phyloP scores from a whole-genome alignment of 2,329 filamentous ascomycete species.

The Pseudogymnoascus sp. region DNA sequence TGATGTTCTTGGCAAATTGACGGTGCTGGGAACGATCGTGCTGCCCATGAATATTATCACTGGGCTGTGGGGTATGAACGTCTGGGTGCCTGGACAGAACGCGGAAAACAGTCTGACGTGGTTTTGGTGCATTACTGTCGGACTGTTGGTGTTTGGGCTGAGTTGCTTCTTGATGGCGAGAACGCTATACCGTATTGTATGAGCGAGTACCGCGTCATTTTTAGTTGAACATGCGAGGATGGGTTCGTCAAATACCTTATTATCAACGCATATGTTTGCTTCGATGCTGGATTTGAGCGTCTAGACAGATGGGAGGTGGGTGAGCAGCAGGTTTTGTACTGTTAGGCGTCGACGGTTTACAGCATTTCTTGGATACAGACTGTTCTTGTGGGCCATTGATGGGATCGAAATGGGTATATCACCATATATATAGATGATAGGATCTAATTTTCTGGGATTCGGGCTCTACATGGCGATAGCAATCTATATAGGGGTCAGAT shows the following conservation, averaged over 20 bases:
- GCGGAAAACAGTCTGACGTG: conserved; percentile 65
- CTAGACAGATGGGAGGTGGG: not conserved
- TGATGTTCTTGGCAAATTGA: conserved; percentile 89
- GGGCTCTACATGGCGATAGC: not conserved
- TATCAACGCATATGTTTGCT: not conserved
- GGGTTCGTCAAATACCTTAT: not conserved
- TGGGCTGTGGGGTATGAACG: conserved; percentile 98
- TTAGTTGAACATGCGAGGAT: not conserved
- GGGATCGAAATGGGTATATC: not conserved
- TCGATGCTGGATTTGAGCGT: not conserved
- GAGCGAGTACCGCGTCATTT: not conserved
- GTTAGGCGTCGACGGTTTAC: not conserved
- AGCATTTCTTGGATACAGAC: not conserved
- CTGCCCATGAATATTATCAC: conserved; percentile 99
- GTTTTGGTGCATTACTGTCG: conserved; percentile 69
- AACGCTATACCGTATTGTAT: conserved; percentile 28
- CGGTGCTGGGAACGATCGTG: conserved; percentile 92
- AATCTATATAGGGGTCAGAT: not conserved
- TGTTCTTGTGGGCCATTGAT: not conserved
- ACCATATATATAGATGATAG: not conserved
- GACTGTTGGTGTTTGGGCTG: conserved; percentile 70
- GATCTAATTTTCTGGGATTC: not conserved
- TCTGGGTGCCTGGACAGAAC: conserved; percentile 88
- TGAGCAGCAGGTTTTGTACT: not conserved
- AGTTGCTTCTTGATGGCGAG: conserved; percentile 50